phyloP scores from a whole-genome alignment of 306 rosid species.

The Sesbania bispinosa region DNA sequence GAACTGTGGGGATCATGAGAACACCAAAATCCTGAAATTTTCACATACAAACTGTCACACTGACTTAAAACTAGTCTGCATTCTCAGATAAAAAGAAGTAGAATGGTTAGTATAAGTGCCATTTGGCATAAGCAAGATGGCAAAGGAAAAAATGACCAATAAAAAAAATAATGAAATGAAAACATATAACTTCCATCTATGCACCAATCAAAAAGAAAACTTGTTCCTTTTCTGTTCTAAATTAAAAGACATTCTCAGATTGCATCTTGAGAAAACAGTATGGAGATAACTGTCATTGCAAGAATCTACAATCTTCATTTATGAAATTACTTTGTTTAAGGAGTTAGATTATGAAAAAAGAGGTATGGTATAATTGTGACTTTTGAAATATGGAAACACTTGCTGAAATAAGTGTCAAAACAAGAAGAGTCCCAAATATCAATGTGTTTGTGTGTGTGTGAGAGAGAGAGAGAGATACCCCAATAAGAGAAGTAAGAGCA shows the following conservation, averaged over 20 bases:
- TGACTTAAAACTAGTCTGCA: neutral
- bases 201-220: neutral
- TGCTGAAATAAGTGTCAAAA: neutral
- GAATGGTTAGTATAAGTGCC: neutral
- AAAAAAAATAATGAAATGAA: too few species aligned
- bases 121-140: neutral
- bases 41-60: neutral
- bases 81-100: neutral
- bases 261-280: too few species aligned
- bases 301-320: neutral
- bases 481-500: constrained; percentile 76
- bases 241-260: too few species aligned
- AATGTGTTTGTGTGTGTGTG: neutral
- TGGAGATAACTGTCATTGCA: neutral
- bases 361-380: neutral
- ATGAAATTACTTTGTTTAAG: neutral
- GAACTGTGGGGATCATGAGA: constrained; percentile 81
- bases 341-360: neutral
- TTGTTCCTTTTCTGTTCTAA: too few species aligned
- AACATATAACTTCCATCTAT: too few species aligned
- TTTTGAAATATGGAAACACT: neutral
- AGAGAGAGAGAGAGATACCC: constrained; percentile 48
- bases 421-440: too few species aligned
- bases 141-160: neutral
- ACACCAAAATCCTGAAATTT: constrained; percentile 69